Base-by-base conservation (phyloP, 2,329 filamentous ascomycete species). In the Aureobasidium sp. region DNA sequence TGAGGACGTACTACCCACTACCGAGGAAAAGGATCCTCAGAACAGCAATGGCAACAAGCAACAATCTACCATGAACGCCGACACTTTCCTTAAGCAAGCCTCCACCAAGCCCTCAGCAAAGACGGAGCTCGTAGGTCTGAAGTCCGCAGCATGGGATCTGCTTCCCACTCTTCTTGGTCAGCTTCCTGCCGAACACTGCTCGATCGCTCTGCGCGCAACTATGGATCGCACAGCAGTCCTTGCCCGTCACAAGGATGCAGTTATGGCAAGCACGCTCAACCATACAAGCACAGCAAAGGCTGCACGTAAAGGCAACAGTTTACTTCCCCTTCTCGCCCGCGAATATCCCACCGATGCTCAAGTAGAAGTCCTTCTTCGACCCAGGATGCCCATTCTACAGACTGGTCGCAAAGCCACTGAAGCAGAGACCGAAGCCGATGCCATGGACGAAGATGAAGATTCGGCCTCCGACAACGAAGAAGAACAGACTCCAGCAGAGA, bases 161-260 rank as follows among this genome's bases (percentile, higher is more conserved):
- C 79, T 97, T 14, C 78, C 84, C 5, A 62, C 66, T 11, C 73
- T 90, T 1, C 78, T 95, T 22, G 80, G 81, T 19, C 79, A 80
- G 62, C 74, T 94, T 3, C 85, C 87, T 1, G 83, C 88, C 61
- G 79, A 84, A 54, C 80, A 85, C 70, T 75, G 96, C 40, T 82
- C 88, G n/a, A 83, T 87, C 9, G 83, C 88, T 1, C 71, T 90
- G 22, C 86, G 93, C 58, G 83, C 86, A 12, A 84, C 90, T 53
- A 80, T 96, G 65, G 91, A 97, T 70, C 88, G 89, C 66, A 90
- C 89, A 2, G 88, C 90, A 22, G 87, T 96, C 61, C 76, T 96
- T 24, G 82, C 80, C 5, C 80, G 81, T 63, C 81, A 87, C 71
- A 86, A 85, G 70, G 79, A 86, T 35, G 87, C 89, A 45, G 89